Evolutionary conservation across 345 rosid genomes (phyloP).

Genomic region (Mallotus nudiflorus): DNA sequence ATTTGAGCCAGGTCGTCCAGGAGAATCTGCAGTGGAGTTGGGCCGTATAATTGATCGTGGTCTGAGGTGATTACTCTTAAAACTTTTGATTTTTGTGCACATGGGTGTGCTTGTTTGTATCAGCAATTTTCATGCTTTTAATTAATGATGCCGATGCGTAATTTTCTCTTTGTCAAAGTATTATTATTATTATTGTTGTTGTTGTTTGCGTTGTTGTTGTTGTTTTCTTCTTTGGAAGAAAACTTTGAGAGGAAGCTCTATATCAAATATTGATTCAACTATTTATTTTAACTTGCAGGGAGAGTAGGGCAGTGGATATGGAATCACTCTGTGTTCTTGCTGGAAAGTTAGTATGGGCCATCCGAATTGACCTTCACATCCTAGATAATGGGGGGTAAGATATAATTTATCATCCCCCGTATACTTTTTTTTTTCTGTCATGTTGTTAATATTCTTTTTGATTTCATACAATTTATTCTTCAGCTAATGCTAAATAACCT

Average conservation of each 20-base stretch:
- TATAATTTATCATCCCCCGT: not conserved
- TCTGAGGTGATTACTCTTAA: conserved; percentile 54
- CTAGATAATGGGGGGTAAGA: conserved; percentile 95
- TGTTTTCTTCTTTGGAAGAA: too few species aligned
- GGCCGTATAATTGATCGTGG: conserved; percentile 93
- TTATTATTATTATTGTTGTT: too few species aligned
- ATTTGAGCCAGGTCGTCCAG: conserved; percentile 91
- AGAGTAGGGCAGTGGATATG: conserved; percentile 92
- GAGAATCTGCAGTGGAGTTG: conserved; percentile 83
- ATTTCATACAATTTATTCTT: conserved; percentile 5
- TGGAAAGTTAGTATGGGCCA: conserved; percentile 92
- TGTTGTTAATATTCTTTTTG: not conserved
- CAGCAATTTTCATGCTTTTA: too few species aligned
- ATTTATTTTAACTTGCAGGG: conserved; percentile 54
- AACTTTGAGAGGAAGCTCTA: too few species aligned
- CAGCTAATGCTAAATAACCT: conserved; percentile 9
- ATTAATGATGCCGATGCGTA: too few species aligned
- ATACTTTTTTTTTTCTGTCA: not conserved
- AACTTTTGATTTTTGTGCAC: too few species aligned
- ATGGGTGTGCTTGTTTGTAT: too few species aligned
- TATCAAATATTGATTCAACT: conserved; percentile 12
- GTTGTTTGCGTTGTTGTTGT: too few species aligned
- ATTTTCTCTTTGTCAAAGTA: too few species aligned
- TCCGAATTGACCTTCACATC: conserved; percentile 92
- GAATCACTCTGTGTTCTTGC: conserved; percentile 92